Evolutionary conservation across 2,329 filamentous ascomycete genomes (phyloP), one percentile per base, ranked within the genome.

Genomic region (Claviceps africana): DNA sequence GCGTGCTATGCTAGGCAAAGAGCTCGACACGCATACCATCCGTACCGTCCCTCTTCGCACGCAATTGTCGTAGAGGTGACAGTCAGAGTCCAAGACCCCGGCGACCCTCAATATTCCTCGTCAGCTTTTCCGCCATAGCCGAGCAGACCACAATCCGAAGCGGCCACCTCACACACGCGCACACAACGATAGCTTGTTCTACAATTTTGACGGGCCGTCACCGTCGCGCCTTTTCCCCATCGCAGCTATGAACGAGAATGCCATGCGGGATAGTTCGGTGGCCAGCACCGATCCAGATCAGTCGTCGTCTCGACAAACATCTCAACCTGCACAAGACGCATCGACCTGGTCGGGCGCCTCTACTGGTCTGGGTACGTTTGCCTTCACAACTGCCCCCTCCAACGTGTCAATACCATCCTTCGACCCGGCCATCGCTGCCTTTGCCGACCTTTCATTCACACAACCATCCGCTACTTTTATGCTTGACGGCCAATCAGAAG

Each of bases 401-500:
- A 57, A 60, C 48, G 56, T 57, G n/a, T 57, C 58, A 21, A 50
- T 61, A 47, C 57, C 60, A 30, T 63, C 62, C 22, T 66, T 59
- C 50, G 61, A 64, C 39, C 59, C 60, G 39, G 56, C 58, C 54
- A 58, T 65, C n/a, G 59, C 59, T 47, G 60, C 63, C 15, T 56
- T 64, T 21, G 57, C 62, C 55, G 63, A 67, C 47, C 60, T 67
- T n/a, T 61, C 65, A 9, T 66, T 67, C 47, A 60, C 57, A 35
- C 64, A 60, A 45, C 56, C 57, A 13, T 56, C 61, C 21, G 58
- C 61, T 54, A 56, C 59, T n/a, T 64, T 59, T 25, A 35, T 58
- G 54, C 47, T 62, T 52, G 39, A 55, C 53, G 50, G 56, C 53
- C 53, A 59, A 58, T 30, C 62, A 53, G 51, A 62, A 19, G 49